Percentiles rank a stretch among this genome's conserved stretches.
phyloP scores from a whole-genome alignment of 1,139 yeast species.

The Zygoascus meyerae region DNA sequence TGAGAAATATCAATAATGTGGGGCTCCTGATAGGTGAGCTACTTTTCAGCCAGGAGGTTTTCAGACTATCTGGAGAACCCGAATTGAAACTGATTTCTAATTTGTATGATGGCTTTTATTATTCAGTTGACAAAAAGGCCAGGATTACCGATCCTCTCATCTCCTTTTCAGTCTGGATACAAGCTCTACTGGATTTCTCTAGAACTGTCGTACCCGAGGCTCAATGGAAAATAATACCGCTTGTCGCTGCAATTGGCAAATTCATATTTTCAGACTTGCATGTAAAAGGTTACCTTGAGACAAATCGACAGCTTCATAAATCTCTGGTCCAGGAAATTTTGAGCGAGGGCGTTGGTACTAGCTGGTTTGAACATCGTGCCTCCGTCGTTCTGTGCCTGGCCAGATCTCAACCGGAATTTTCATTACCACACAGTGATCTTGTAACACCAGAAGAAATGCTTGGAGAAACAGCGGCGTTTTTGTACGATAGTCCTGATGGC shows the following conservation, averaged over 20 bases:
- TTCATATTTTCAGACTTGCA: neutral
- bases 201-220: conserved; percentile 11
- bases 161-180: conserved; percentile 47
- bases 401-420: conserved; percentile 10
- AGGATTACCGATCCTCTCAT: conserved; percentile 59
- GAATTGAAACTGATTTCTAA: conserved; percentile 17
- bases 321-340: conserved; percentile 15
- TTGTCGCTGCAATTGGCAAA: conserved; percentile 46
- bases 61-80: conserved; percentile 23
- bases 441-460: conserved; percentile 3
- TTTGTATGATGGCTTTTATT: conserved; percentile 36
- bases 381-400: conserved; percentile 12
- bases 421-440: neutral
- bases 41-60: conserved; percentile 44
- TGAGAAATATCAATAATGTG: conserved; percentile 55
- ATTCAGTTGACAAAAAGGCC: conserved; percentile 47
- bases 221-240: conserved; percentile 54
- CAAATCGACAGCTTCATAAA: conserved; percentile 12
- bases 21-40: conserved; percentile 47
- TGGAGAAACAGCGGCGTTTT: neutral
- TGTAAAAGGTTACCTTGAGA: neutral
- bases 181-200: conserved; percentile 32
- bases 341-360: conserved; percentile 11
- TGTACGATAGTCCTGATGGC: conserved; percentile 5
- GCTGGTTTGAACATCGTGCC: conserved; percentile 2